A percentile compares a stretch with the other conserved stretches of the same genome.
These are phyloP conservation scores for Sanghuangporus sanghuang DNA, from an alignment of 1,284 basidiomycete species.

Conservation along the genomic window DNA sequence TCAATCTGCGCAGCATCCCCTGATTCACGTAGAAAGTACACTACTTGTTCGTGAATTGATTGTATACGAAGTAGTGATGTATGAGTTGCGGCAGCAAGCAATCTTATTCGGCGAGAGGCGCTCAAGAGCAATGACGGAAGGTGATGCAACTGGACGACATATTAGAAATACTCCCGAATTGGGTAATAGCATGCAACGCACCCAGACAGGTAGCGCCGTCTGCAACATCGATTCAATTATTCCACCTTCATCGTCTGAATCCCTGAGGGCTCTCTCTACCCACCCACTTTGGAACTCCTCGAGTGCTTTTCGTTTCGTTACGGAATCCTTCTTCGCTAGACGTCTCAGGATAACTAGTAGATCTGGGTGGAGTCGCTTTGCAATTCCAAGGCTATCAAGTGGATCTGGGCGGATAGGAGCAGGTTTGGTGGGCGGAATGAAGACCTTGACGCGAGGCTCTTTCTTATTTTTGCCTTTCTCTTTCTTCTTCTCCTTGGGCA, in stretches of 20 bases:
- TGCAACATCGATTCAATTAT: conserved; percentile 35
- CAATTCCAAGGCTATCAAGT: conserved; percentile 83
- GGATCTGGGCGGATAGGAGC: conserved; percentile 84
- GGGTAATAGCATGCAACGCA: conserved; percentile 36
- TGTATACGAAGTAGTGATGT: conserved; percentile 57
- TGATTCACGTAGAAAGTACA: conserved; percentile 56
- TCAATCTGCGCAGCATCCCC: conserved; percentile 55
- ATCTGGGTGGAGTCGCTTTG: conserved; percentile 72
- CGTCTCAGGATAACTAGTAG: conserved; percentile 80
- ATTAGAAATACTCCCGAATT: neutral
- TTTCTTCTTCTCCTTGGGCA: conserved; percentile 37
- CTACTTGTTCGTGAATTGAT: conserved; percentile 47
- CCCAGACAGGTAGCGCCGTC: conserved; percentile 84
- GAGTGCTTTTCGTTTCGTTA: conserved; percentile 82
- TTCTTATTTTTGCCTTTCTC: conserved; percentile 55
- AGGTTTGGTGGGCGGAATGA: conserved; percentile 85
- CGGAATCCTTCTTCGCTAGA: conserved; percentile 87
- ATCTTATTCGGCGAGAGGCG: conserved; percentile 73
- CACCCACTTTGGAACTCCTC: conserved; percentile 78
- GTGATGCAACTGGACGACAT: conserved; percentile 68
- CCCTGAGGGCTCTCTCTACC: conserved; percentile 48
- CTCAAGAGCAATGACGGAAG: conserved; percentile 78
- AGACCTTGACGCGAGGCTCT: conserved; percentile 71
- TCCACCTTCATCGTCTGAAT: conserved; percentile 34
- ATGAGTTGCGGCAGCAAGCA: conserved; percentile 68